Evolutionary conservation across 257 asterid species (phyloP).

Genomic region (Datura wrightii): DNA sequence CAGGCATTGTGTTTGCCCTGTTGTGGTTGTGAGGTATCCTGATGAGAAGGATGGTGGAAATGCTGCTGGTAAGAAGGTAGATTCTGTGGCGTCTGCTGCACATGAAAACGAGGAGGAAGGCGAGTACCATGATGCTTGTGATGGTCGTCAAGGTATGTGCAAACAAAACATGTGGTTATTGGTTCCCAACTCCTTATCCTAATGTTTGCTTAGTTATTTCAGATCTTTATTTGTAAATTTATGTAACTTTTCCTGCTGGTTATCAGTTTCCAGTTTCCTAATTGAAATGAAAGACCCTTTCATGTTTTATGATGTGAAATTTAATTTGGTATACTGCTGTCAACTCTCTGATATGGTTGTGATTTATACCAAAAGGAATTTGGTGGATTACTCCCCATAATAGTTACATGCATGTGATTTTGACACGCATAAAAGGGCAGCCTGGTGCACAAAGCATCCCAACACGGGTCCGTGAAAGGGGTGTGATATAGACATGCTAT

Average conservation of each 20-base stretch:
- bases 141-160: constrained; percentile 30
- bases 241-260: neutral
- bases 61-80: constrained; percentile 29
- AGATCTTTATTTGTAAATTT: neutral
- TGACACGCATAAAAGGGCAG: neutral
- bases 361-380: neutral
- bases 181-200: neutral
- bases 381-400: neutral
- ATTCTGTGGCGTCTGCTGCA: constrained; percentile 26
- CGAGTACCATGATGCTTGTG: constrained; percentile 45
- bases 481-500: too few relatives aligned
- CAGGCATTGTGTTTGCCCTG: constrained; percentile 54
- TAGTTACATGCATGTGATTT: neutral
- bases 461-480: too few relatives aligned
- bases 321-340: neutral
- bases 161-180: neutral
- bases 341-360: neutral
- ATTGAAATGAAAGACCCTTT: neutral
- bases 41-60: constrained; percentile 42
- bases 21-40: constrained; percentile 54
- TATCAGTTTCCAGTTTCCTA: neutral
- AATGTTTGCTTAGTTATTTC: neutral
- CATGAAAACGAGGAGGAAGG: constrained; percentile 45
- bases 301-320: neutral
- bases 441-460: too few relatives aligned